Evolutionary conservation across 2,329 filamentous ascomycete species (phyloP).

Genomic region (Verruconis gallopava): DNA sequence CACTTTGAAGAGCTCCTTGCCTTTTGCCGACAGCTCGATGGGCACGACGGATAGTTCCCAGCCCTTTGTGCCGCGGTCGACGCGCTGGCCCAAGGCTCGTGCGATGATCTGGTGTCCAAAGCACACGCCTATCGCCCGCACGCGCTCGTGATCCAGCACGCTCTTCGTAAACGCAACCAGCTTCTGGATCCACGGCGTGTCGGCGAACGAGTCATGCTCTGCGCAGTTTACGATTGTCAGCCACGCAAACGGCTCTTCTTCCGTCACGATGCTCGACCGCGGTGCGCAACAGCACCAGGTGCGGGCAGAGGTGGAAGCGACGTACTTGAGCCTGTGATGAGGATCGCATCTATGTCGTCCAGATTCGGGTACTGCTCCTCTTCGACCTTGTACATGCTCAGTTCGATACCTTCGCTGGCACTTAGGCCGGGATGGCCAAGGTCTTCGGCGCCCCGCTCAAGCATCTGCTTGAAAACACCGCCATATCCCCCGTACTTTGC

Average conservation of each 20-base stretch:
- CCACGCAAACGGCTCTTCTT: neutral
- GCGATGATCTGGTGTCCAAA: slow-evolving; percentile 82
- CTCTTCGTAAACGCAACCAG: slow-evolving; percentile 55
- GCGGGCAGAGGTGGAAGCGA: neutral
- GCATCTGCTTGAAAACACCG: slow-evolving; percentile 42
- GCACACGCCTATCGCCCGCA: slow-evolving; percentile 68
- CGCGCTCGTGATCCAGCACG: slow-evolving; percentile 46
- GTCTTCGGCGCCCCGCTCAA: slow-evolving; percentile 38
- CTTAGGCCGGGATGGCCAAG: slow-evolving; percentile 25
- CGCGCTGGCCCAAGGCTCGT: slow-evolving; percentile 54
- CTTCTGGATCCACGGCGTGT: slow-evolving; percentile 61
- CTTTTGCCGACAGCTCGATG: slow-evolving; percentile 53
- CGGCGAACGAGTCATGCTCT: slow-evolving; percentile 61
- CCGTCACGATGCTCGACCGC: too few species aligned
- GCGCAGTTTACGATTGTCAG: slow-evolving; percentile 13
- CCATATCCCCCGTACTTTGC: slow-evolving; percentile 60
- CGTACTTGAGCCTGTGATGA: slow-evolving; percentile 61
- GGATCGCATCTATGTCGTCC: slow-evolving; percentile 64
- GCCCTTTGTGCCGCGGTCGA: slow-evolving; percentile 52
- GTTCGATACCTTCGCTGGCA: slow-evolving; percentile 34
- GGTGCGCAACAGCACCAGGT: too few species aligned
- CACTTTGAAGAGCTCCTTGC: slow-evolving; percentile 57
- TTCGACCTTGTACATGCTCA: slow-evolving; percentile 57
- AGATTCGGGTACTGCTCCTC: slow-evolving; percentile 56
- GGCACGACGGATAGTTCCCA: slow-evolving; percentile 74